These are phyloP conservation scores for Tephrocybe rancida DNA, from an alignment of 768 basidiomycete genomes.

Conservation along the genomic window DNA sequence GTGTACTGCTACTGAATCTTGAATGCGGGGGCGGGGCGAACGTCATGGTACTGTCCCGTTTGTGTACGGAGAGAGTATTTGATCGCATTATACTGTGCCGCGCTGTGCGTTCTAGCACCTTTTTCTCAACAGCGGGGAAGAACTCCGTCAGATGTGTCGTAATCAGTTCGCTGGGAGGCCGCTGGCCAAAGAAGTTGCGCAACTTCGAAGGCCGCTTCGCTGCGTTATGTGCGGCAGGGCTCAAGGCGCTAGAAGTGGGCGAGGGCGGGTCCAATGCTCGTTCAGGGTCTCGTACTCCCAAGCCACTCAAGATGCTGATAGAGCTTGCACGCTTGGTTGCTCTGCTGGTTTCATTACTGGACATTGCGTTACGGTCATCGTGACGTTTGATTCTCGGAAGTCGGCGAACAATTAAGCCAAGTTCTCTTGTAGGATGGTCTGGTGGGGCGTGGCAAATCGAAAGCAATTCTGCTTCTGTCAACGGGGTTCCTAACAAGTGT, in stretches of 20 bases:
- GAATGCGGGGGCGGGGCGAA: constrained; percentile 51
- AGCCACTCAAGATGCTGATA: constrained; percentile 90
- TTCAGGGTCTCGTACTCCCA: constrained; percentile 86
- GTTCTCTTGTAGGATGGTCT: constrained; percentile 77
- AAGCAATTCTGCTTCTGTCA: constrained; percentile 82
- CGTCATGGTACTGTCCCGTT: constrained; percentile 54
- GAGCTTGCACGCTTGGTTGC: constrained; percentile 91
- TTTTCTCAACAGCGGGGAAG: constrained; percentile 94
- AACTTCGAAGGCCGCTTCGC: constrained; percentile 67
- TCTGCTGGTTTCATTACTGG: constrained; percentile 35
- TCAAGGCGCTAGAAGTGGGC: constrained; percentile 40
- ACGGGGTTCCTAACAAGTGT: constrained; percentile 56
- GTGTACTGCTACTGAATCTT: constrained; percentile 66
- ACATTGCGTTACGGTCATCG: constrained; percentile 42
- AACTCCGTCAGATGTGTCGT: constrained; percentile 92
- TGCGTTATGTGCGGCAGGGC: constrained; percentile 35
- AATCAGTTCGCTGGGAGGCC: constrained; percentile 96
- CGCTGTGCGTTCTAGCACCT: constrained; percentile 84
- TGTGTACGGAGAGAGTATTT: constrained; percentile 31
- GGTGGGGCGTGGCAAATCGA: constrained; percentile 82
- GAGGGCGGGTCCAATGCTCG: constrained; percentile 63
- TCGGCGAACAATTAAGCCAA: constrained; percentile 75
- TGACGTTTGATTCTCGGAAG: constrained; percentile 42
- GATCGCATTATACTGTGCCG: constrained; percentile 80
- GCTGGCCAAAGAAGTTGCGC: constrained; percentile 97